Conservation (phyloP, 2,329 filamentous ascomycete species). For the Fusarium buharicum region DNA sequence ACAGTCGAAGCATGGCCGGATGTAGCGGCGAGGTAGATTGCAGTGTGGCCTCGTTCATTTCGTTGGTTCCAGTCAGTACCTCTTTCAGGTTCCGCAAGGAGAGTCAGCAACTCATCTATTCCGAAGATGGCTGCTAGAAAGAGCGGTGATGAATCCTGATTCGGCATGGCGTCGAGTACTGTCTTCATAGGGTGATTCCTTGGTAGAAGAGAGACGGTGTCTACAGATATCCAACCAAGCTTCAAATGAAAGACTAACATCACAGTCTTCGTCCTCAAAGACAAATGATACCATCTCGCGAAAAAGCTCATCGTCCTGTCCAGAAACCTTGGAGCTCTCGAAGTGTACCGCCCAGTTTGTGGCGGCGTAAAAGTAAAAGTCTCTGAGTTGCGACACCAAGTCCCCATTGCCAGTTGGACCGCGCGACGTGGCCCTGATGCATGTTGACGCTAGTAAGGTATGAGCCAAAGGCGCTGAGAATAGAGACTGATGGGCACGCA, state of each 20-base stretch:
- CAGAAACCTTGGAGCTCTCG: neutral
- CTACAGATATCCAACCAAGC: neutral
- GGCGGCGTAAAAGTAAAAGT: neutral
- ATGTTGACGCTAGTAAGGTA: neutral
- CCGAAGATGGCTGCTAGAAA: conserved; percentile 1
- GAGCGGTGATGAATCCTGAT: neutral
- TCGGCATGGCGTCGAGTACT: neutral
- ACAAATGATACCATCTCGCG: conserved; percentile 1
- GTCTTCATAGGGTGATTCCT: neutral
- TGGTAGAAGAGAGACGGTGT: neutral
- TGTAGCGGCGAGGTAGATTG: neutral
- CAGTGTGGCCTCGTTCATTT: neutral
- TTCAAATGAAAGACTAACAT: conserved; percentile 5
- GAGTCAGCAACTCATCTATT: neutral
- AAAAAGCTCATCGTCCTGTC: neutral
- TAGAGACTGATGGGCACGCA: neutral
- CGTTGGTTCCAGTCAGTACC: neutral
- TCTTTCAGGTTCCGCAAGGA: neutral
- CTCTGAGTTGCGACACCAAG: neutral
- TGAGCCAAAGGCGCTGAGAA: neutral
- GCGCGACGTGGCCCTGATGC: neutral
- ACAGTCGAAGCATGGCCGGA: neutral
- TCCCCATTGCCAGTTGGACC: neutral
- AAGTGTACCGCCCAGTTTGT: conserved; percentile 5
- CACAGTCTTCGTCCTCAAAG: neutral